Evolutionary conservation across 805 yeast species (phyloP).

Genomic region (Kazachstania kunashirensis): DNA sequence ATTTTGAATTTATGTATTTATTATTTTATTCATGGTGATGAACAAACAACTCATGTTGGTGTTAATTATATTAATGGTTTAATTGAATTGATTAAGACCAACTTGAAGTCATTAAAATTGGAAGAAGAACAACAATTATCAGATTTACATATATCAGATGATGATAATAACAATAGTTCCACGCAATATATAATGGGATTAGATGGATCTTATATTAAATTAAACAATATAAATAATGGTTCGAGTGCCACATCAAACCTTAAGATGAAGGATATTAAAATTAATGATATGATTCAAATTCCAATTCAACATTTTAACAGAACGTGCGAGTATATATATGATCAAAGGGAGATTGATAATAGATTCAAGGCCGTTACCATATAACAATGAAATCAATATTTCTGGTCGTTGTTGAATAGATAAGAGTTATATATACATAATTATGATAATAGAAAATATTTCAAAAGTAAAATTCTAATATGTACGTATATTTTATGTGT

Average conservation of each 20-base stretch:
- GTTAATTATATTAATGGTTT: conserved; percentile 74
- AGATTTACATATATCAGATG: conserved; percentile 6
- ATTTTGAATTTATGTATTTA: conserved; percentile 78
- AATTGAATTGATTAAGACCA: conserved; percentile 69
- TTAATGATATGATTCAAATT: conserved; percentile 22
- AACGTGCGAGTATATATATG: conserved; percentile 58
- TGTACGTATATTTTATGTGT: not conserved
- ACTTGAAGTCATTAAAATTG: conserved; percentile 31
- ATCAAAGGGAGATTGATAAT: conserved; percentile 61
- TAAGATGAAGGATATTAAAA: conserved; percentile 27
- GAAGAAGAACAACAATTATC: conserved; percentile 28
- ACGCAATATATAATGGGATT: conserved; percentile 15
- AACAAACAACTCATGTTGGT: conserved; percentile 37
- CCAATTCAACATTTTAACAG: conserved; percentile 50
- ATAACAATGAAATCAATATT: conserved; percentile 1
- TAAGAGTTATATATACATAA: no score
- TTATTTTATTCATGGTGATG: conserved; percentile 47
- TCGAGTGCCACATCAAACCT: conserved; percentile 14
- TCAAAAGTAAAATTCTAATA: not conserved
- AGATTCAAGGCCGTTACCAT: conserved; percentile 47
- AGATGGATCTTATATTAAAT: conserved; percentile 23
- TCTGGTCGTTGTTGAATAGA: not conserved
- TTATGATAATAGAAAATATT: no score
- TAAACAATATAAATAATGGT: conserved; percentile 10
- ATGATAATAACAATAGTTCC: not conserved